These are phyloP conservation scores for Plenodomus tracheiphilus DNA, from an alignment of 2,329 filamentous ascomycete genomes.

Conservation along the genomic window DNA sequence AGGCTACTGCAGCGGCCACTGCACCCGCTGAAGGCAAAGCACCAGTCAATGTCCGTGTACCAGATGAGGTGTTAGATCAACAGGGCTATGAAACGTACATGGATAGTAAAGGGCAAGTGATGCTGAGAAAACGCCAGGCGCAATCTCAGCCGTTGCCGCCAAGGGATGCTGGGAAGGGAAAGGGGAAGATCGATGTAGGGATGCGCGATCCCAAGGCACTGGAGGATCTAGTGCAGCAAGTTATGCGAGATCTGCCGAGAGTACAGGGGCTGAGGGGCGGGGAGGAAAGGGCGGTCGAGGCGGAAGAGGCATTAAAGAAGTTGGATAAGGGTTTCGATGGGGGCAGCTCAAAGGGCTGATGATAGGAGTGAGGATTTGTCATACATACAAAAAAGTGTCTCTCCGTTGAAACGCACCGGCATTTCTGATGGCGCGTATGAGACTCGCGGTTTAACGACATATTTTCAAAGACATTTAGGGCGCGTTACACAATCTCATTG, in stretches of 20 bases:
- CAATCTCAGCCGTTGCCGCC: slow-evolving; percentile 11
- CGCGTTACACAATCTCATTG: no score
- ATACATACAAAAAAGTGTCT: no score
- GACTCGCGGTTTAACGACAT: no score
- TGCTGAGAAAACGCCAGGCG: slow-evolving; percentile 48
- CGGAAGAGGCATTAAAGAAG: slow-evolving; percentile 49
- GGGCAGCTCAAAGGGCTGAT: slow-evolving; percentile 11
- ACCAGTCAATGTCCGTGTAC: slow-evolving; percentile 43
- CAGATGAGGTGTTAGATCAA: slow-evolving; percentile 53
- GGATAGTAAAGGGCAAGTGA: slow-evolving; percentile 54
- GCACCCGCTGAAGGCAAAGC: slow-evolving; percentile 11
- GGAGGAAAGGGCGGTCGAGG: slow-evolving; percentile 43
- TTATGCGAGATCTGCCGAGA: slow-evolving; percentile 50
- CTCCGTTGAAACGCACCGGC: no score
- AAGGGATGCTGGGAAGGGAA: slow-evolving; percentile 20
- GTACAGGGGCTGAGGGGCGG: slow-evolving; percentile 44
- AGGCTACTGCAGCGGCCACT: slow-evolving; percentile 13
- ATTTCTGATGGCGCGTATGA: no score
- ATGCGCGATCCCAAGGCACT: slow-evolving; percentile 49
- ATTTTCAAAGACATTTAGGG: no score
- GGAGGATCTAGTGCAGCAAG: slow-evolving; percentile 50
- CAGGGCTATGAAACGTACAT: slow-evolving; percentile 56
- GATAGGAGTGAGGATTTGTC: no score
- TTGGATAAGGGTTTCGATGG: slow-evolving; percentile 48
- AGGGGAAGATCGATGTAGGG: slow-evolving; percentile 34